Conservation (phyloP, 208 protist genomes). For the Acanthamoeba healyi region DNA sequence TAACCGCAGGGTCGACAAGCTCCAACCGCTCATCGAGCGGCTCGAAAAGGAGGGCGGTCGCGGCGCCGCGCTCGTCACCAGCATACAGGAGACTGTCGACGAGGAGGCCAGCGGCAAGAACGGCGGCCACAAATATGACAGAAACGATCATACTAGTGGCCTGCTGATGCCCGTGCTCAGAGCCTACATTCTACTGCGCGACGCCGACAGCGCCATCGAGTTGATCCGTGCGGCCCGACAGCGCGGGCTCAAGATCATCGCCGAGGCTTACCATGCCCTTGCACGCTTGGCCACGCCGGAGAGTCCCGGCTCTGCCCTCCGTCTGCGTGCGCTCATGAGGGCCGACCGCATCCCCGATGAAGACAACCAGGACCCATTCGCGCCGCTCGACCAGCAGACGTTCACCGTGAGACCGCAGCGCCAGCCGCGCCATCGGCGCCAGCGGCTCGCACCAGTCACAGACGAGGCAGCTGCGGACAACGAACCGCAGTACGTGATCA, state of each 20-base stretch:
- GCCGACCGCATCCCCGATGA: neutral
- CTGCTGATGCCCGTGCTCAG: neutral
- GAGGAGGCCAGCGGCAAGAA: no score
- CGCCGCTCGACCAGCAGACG: neutral
- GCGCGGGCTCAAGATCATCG: neutral
- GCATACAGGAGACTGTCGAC: neutral
- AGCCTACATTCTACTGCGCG: neutral
- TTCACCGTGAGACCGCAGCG: neutral
- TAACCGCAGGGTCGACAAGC: neutral
- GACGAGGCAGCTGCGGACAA: neutral
- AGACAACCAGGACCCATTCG: neutral
- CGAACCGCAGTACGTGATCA: no score
- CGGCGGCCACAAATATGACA: no score
- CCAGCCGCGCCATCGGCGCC: no score
- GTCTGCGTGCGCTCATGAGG: neutral
- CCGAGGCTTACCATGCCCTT: neutral
- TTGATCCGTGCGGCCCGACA: neutral
- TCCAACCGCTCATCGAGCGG: neutral
- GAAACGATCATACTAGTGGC: no score
- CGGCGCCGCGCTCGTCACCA: neutral
- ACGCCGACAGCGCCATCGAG: neutral
- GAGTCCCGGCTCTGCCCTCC: constrained; percentile 12
- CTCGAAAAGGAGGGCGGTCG: neutral
- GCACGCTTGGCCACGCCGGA: neutral
- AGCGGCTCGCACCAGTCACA: neutral